phyloP scores from a whole-genome alignment of 2,329 filamentous ascomycete species.

The Penicillium capsulatum region DNA sequence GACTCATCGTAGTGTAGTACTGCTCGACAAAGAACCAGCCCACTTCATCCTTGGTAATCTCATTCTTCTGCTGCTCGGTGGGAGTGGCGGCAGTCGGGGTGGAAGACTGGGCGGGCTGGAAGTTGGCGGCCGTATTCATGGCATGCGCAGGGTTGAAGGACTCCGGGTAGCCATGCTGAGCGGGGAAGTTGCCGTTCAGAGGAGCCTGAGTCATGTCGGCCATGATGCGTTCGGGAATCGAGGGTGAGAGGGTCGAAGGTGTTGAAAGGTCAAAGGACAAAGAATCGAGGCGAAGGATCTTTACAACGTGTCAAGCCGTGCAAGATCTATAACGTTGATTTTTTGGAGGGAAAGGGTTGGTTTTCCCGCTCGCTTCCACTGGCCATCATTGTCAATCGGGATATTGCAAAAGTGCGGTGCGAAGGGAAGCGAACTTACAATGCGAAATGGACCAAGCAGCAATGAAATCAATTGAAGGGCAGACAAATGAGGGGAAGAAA shows the following conservation, averaged over 20 bases:
- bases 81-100: slow-evolving; percentile 38
- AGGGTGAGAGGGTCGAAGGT: no score
- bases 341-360: slow-evolving; percentile 6
- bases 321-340: slow-evolving; percentile 18
- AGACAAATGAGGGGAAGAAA: slow-evolving; percentile 14
- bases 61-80: slow-evolving; percentile 38
- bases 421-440: slow-evolving; percentile 23
- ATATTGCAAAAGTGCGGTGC: slow-evolving; percentile 4
- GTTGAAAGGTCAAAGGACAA: neutral
- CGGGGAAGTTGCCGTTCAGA: slow-evolving; percentile 42
- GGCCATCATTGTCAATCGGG: slow-evolving; percentile 17
- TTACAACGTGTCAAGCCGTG: slow-evolving; percentile 15
- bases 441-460: slow-evolving; percentile 25
- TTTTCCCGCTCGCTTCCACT: slow-evolving; percentile 24
- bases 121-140: slow-evolving; percentile 36
- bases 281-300: slow-evolving; percentile 11
- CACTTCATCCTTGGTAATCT: slow-evolving; percentile 80
- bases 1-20: slow-evolving; percentile 97
- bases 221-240: slow-evolving; percentile 27
- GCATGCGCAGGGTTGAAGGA: slow-evolving; percentile 35
- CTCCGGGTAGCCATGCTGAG: slow-evolving; percentile 39
- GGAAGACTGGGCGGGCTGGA: slow-evolving; percentile 39
- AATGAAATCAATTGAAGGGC: slow-evolving; percentile 21
- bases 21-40: slow-evolving; percentile 99
- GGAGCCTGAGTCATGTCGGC: slow-evolving; percentile 40